These are phyloP conservation scores for Amaranthus hypochondriacus DNA, from an alignment of 148 eudicot genomes.

Conservation along the genomic window DNA sequence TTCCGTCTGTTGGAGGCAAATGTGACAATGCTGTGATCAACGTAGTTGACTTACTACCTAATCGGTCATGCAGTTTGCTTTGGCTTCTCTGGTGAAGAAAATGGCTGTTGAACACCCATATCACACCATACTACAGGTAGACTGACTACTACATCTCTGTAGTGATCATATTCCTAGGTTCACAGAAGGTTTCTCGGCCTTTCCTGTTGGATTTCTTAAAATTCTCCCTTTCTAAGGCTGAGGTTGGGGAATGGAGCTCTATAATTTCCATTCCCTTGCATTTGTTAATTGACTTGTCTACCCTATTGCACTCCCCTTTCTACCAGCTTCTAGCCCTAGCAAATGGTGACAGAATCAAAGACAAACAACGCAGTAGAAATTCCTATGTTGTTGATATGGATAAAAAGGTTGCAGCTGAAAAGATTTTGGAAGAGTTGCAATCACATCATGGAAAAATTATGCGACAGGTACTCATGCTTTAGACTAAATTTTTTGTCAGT, in stretches of 20 bases:
- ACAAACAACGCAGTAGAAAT: constrained; percentile 95
- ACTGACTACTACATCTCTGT: neutral
- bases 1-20: neutral
- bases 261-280: neutral
- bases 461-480: constrained; percentile 50
- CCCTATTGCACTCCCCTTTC: constrained; percentile 8
- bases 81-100: constrained; percentile 88
- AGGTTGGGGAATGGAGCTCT: neutral
- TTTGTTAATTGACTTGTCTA: neutral
- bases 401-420: constrained; percentile 96
- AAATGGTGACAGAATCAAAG: constrained; percentile 94
- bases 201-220: neutral
- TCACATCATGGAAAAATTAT: constrained; percentile 70
- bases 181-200: constrained; percentile 1
- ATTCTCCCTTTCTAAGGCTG: neutral
- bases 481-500: neutral
- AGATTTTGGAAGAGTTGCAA: constrained; percentile 65
- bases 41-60: constrained; percentile 9
- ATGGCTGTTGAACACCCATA: constrained; percentile 96
- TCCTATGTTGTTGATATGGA: constrained; percentile 94
- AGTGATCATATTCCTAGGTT: neutral
- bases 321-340: constrained; percentile 87
- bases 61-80: constrained; percentile 68
- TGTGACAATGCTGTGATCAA: neutral
- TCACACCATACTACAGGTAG: constrained; percentile 93